These are phyloP conservation scores for Trapa incisa DNA, from an alignment of 345 rosid species.

Conservation along the genomic window DNA sequence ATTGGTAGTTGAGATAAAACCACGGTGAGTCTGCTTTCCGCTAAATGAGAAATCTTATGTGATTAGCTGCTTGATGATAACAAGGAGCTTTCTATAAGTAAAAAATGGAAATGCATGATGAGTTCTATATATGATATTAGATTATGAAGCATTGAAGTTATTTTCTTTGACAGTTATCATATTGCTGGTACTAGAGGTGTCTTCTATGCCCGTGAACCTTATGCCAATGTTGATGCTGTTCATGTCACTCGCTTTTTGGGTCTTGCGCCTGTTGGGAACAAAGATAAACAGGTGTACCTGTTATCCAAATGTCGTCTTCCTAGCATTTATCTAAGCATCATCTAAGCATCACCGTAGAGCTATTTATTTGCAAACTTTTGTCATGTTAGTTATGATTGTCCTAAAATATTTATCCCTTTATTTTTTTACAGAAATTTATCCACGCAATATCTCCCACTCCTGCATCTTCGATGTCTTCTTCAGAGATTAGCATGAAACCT, in stretches of 20 bases:
- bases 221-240: conserved; percentile 48
- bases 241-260: conserved; percentile 89
- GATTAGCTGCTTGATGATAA: neutral
- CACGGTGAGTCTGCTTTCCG: conserved; percentile 40
- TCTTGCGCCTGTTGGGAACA: conserved; percentile 86
- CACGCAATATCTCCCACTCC: conserved; percentile 82
- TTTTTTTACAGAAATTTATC: conserved; percentile 58
- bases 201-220: conserved; percentile 84
- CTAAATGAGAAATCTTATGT: neutral
- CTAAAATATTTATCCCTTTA: neutral
- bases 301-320: conserved; percentile 2
- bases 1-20: conserved; percentile 74
- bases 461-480: conserved; percentile 61
- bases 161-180: conserved; percentile 53
- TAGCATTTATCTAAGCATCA: neutral
- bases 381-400: neutral
- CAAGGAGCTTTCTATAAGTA: neutral
- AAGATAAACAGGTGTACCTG: conserved; percentile 62
- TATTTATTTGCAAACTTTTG: neutral
- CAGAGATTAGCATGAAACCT: conserved; percentile 63
- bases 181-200: conserved; percentile 75
- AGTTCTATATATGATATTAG: neutral
- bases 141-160: conserved; percentile 8
- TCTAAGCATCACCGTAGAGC: neutral
- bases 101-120: neutral